These are phyloP conservation scores for Pittosporum tobira DNA, from an alignment of 129 eudicot species.

Conservation along the genomic window DNA sequence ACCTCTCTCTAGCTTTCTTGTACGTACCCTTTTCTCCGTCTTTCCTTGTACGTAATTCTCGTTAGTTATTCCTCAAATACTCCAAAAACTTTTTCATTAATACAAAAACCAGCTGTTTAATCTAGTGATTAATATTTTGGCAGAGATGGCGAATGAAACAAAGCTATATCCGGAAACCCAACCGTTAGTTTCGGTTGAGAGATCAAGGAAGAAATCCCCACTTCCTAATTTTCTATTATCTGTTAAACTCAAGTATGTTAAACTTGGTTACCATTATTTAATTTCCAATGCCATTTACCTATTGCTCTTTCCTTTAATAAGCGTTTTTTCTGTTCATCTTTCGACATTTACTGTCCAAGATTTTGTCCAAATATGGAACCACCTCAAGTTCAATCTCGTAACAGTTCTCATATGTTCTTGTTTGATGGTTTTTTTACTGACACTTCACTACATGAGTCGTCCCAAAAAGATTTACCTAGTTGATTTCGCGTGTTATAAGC, in stretches of 20 bases:
- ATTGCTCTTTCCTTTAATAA: constrained; percentile 35
- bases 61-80: neutral
- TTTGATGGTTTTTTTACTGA: constrained; percentile 45
- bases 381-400: constrained; percentile 53
- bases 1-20: neutral
- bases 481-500: constrained; percentile 65
- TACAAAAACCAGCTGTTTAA: neutral
- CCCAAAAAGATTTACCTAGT: constrained; percentile 61
- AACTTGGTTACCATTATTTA: constrained; percentile 74
- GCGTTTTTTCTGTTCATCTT: constrained; percentile 21
- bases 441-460: constrained; percentile 61
- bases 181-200: constrained; percentile 1
- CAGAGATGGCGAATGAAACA: constrained; percentile 20
- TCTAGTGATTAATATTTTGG: neutral
- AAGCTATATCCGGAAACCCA: neutral
- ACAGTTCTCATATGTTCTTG: constrained; percentile 42
- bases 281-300: constrained; percentile 69
- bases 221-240: constrained; percentile 67
- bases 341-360: constrained; percentile 37
- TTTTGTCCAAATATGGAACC: constrained; percentile 38
- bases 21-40: neutral
- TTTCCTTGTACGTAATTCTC: neutral
- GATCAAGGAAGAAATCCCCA: neutral
- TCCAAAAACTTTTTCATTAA: neutral
- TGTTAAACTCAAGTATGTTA: constrained; percentile 61